Evolutionary conservation across 2,329 filamentous ascomycete genomes (phyloP), one percentile per base, ranked within the genome.

Genomic region (Triangularia verruculosa): DNA sequence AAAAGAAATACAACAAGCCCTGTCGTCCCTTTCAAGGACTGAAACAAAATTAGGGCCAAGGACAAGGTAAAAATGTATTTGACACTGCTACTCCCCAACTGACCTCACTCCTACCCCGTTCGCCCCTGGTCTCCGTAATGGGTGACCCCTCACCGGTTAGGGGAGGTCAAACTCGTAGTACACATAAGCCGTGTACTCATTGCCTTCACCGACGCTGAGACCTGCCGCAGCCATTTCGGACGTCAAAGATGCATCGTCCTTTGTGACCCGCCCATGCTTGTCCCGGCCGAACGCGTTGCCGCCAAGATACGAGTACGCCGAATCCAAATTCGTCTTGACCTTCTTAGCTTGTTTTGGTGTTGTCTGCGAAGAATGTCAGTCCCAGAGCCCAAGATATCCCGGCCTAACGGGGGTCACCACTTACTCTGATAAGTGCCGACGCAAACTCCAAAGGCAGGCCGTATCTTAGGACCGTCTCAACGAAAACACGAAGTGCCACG

Each of bases 401-500:
- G 2, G 22, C 20, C 28, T 11, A 32, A 24, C 7, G 39, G n/a
- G 39, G n/a, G 8, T 47, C 34, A n/a, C 9, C 32, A 74, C 86
- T 70, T 84, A 96, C 93, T 88, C 92, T 89, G 66, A 98, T 81
- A 69, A 97, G 79, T 15, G 89, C 92, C 70, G 89, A 91, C 57
- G 96, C 89, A 77, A 94, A 99, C 70, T 96, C 91, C 68, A 97
- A 79, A 56, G 95, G 95, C 71, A 99, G 78, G 27, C 95, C 95
- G 74, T 99, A 99, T 69, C 95, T 87, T 73, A 99, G 81, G n/a
- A 99, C 95, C 4, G 93, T 97, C 83, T 99, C 95, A 20, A 99
- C 95, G 77, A 98, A 99, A 20, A 98, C 93, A 61, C 95, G 84
- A 72, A 99, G 79, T 6, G 93, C 91, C 72, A 98, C 82, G 27